phyloP scores from a whole-genome alignment of 2,329 filamentous ascomycete genomes.

The Chrysosporium queenslandicum region DNA sequence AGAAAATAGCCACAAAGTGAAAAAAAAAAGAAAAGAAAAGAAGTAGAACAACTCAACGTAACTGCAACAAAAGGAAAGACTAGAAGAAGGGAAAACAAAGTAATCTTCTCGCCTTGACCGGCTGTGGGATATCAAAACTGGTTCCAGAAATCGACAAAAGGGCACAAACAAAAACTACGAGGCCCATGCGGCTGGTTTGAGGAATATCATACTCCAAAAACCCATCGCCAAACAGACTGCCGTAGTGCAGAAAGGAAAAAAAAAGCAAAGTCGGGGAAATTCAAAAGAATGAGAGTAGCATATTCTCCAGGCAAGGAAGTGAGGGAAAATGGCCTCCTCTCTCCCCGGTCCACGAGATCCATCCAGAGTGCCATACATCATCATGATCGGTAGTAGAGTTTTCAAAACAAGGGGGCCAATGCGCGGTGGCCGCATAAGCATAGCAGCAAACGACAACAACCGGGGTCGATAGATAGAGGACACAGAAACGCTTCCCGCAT shows the following conservation, averaged over 20 bases:
- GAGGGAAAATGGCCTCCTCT: neutral
- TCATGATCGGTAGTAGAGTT: too few species aligned
- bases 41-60: conserved; percentile 7
- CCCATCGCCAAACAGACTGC: neutral
- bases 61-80: neutral
- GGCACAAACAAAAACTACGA: neutral
- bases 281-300: conserved; percentile 2
- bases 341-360: neutral
- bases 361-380: conserved; percentile 5
- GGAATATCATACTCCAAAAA: neutral
- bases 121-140: conserved; percentile 6
- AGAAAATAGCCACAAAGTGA: neutral
- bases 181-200: neutral
- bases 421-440: too few species aligned
- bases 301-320: neutral
- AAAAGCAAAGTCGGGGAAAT: too few species aligned
- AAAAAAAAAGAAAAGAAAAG: neutral
- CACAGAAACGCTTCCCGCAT: neutral
- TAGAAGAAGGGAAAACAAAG: neutral
- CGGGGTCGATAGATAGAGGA: neutral
- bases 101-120: neutral
- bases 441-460: too few species aligned
- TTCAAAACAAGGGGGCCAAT: too few species aligned
- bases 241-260: neutral
- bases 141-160: neutral